phyloP scores from a whole-genome alignment of 208 protist genomes.

The Wallacemonas sp. region DNA sequence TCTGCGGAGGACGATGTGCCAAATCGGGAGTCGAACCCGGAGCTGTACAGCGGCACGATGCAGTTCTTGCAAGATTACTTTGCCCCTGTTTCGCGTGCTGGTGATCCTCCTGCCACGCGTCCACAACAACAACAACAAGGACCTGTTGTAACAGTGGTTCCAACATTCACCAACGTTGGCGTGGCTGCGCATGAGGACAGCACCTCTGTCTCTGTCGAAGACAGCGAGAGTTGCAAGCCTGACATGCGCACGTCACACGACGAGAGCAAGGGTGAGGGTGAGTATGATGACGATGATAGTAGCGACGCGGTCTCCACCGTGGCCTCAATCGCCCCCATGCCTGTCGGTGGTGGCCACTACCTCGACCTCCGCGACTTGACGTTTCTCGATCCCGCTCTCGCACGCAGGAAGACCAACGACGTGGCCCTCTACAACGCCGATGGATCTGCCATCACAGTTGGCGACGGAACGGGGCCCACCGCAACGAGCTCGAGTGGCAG shows the following conservation, averaged over 20 bases:
- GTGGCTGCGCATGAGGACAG: no score
- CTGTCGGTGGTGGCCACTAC: slow-evolving; percentile 4
- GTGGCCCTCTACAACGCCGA: slow-evolving; percentile 7
- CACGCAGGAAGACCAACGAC: background rate
- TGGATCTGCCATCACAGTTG: background rate
- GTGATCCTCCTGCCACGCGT: no score
- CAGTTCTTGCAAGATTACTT: slow-evolving; percentile 10
- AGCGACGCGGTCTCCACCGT: background rate
- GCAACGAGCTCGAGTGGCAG: background rate
- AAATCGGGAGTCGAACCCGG: background rate
- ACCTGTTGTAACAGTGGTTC: no score
- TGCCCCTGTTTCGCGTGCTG: no score
- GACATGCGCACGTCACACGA: background rate
- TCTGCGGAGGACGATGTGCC: background rate
- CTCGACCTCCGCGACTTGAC: background rate
- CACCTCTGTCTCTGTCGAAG: no score
- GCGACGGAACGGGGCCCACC: background rate
- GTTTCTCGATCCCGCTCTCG: background rate
- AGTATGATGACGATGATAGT: background rate
- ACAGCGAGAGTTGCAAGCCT: no score
- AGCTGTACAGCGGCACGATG: slow-evolving; percentile 5
- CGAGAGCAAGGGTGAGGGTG: background rate
- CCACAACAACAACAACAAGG: no score
- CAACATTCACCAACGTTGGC: no score
- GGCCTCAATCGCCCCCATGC: slow-evolving; percentile 1